A percentile compares a stretch with the other conserved stretches of the same genome.
Conservation (phyloP, 2,329 filamentous ascomycete species). For the Aspergillus pseudoglaucus region DNA sequence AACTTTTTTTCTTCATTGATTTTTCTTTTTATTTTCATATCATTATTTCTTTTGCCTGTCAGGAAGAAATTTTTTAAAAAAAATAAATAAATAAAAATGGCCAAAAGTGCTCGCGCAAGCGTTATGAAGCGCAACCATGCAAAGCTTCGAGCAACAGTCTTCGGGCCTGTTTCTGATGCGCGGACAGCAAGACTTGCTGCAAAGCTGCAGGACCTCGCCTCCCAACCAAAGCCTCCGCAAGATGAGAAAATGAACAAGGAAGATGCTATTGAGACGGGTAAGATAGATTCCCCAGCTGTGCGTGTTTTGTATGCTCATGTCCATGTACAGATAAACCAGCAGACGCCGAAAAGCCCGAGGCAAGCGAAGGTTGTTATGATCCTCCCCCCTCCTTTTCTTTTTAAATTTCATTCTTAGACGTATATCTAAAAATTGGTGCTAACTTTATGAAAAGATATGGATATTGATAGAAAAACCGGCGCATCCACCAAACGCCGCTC, state of each 20-base stretch:
- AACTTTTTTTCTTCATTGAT: constrained; percentile 1
- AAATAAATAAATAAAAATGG: constrained; percentile 54
- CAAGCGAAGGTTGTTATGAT: constrained; percentile 17
- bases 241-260: constrained; percentile 35
- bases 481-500: constrained; percentile 17
- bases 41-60: not conserved
- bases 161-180: constrained; percentile 73
- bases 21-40: not conserved
- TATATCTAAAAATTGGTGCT: not conserved
- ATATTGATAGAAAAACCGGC: constrained; percentile 26
- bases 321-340: constrained; percentile 3
- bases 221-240: constrained; percentile 62
- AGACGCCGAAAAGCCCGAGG: constrained; percentile 8
- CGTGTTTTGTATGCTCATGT: constrained; percentile 4
- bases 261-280: constrained; percentile 20
- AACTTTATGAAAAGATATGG: constrained; percentile 30
- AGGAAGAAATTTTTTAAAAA: no score
- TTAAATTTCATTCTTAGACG: not conserved
- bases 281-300: not conserved
- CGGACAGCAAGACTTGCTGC: constrained; percentile 76
- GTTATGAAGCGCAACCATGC: constrained; percentile 75
- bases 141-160: constrained; percentile 72
- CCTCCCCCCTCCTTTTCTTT: not conserved
- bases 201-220: constrained; percentile 74
- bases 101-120: constrained; percentile 76